Percentiles rank a stretch among this genome's conserved stretches.
phyloP scores from a whole-genome alignment of 2,329 filamentous ascomycete species.

The Domatiomyces catenatus region DNA sequence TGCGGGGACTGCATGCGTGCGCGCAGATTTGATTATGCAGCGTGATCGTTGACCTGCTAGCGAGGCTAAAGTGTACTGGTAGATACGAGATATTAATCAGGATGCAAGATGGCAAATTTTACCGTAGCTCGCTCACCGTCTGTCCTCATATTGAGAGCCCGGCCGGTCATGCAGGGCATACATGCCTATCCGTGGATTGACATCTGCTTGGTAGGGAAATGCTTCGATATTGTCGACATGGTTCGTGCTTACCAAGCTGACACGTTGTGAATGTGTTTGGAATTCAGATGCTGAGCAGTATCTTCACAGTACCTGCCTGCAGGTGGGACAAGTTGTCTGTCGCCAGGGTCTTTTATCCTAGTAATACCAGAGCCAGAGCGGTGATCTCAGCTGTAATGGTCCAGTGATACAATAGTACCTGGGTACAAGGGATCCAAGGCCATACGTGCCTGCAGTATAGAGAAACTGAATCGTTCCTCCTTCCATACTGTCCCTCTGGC shows the following conservation, averaged over 20 bases:
- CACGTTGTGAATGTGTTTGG: neutral
- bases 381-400: neutral
- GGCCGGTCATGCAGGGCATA: neutral
- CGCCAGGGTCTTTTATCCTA: neutral
- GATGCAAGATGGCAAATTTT: neutral
- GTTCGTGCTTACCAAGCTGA: neutral
- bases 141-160: neutral
- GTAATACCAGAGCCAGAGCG: neutral
- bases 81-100: neutral
- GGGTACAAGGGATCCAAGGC: too few relatives aligned
- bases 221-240: neutral
- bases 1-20: neutral
- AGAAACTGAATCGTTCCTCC: too few relatives aligned
- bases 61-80: neutral
- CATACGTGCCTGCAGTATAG: too few relatives aligned
- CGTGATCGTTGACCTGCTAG: neutral
- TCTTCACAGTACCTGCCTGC: neutral
- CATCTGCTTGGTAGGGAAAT: neutral
- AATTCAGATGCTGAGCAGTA: neutral
- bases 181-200: neutral
- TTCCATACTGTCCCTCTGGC: too few relatives aligned
- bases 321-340: neutral
- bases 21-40: neutral
- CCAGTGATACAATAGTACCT: neutral
- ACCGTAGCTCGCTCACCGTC: neutral